Evolutionary conservation across 2,329 filamentous ascomycete genomes (phyloP), one percentile per base, ranked within the genome.

Genomic region (Alternaria arborescens): DNA sequence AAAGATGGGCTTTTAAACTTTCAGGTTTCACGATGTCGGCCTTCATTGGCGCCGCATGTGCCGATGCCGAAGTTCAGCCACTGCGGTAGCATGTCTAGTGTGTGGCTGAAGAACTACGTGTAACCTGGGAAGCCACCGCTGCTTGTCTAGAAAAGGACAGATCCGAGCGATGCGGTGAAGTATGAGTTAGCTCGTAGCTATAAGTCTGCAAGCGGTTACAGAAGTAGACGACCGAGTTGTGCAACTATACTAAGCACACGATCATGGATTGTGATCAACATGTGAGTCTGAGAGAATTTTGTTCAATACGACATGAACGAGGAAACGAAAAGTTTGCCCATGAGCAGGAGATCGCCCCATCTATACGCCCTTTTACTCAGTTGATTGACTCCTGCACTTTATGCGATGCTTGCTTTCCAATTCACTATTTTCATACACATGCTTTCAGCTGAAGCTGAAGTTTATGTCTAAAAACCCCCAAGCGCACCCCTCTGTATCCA

Each of bases 51-150:
- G 30, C 32, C 30, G 46, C 46, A n/a, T 36, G 20, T 34, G 32
- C 46, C 30, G 46, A 48, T 24, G 46, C 46, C 46, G 46, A 48
- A 48, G 30, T 48, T 48, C 18, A 22, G 30, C 46, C 46, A 48
- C 30, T 20, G 8, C 46, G 30, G 20, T 20, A 20, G 44, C 18
- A 34, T 48, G 44, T 18, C 44, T 48, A 48, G 44, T 48, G 44
- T 10, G 44, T 48, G 44, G 44, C 44, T 48, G 44, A 34, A 34
- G 11, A 34, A 48, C 28, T 38, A 22, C 30, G 26, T 47, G 28
- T 26, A 47, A 47, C 18, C 44, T 30, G 28, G 28, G 28, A 47
- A 47, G 44, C 44, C 10, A 18, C 30, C 44, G 18, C 12, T 47
- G 18, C 44, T 47, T 20, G 28, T 34, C 28, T 30, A 48, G 28